Conservation (phyloP, 257 asterid genomes). For the Thymus mandschuricus region DNA sequence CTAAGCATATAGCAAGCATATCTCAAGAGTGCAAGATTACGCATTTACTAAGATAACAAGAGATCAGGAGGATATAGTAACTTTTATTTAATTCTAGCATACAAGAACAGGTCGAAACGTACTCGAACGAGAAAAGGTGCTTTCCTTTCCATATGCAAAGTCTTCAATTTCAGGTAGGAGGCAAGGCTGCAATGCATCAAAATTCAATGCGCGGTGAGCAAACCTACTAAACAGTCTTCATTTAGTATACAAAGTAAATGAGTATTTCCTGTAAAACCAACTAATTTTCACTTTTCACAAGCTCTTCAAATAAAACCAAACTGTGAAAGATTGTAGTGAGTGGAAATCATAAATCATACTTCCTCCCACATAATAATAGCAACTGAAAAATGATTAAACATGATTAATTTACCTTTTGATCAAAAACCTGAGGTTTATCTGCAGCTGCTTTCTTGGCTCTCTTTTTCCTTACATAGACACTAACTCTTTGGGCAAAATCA, state of each 20-base stretch:
- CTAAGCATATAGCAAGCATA: background rate
- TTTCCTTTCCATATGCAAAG: constrained; percentile 62
- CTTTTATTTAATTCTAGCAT: background rate
- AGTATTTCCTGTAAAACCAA: background rate
- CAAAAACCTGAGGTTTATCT: constrained; percentile 41
- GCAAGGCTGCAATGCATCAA: background rate
- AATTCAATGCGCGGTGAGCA: background rate
- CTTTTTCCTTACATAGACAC: constrained; percentile 67
- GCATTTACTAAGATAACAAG: background rate
- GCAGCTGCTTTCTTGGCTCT: background rate
- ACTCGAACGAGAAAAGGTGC: constrained; percentile 47
- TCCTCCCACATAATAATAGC: no score
- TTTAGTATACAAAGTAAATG: background rate
- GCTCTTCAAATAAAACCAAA: background rate
- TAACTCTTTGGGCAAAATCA: constrained; percentile 41
- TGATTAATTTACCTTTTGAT: constrained; percentile 41
- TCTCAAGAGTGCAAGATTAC: background rate
- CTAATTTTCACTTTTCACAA: background rate
- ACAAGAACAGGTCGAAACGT: constrained; percentile 40
- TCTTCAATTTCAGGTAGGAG: constrained; percentile 84
- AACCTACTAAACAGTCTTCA: constrained; percentile 3
- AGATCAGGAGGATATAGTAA: background rate
- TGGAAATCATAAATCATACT: no score
- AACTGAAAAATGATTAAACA: background rate
- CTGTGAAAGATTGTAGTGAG: no score